Evolutionary conservation across 2,329 filamentous ascomycete species (phyloP).

Genomic region (Aspergillus texensis): DNA sequence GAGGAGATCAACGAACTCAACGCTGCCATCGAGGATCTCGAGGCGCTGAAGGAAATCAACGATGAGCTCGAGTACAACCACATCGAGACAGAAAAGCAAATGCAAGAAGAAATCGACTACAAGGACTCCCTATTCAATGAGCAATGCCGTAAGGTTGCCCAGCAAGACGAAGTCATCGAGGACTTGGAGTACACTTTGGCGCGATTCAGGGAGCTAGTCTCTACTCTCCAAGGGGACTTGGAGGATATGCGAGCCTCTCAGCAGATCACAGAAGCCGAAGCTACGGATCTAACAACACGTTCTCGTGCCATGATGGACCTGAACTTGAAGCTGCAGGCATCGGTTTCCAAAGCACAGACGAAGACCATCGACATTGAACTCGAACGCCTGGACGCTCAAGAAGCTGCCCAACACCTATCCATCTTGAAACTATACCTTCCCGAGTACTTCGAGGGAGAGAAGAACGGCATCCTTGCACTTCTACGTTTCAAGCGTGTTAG

Average conservation of each 20-base stretch:
- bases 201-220: constrained; percentile 86
- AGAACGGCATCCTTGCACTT: constrained; percentile 84
- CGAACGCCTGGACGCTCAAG: constrained; percentile 81
- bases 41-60: constrained; percentile 86
- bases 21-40: constrained; percentile 80
- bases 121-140: constrained; percentile 84
- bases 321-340: constrained; percentile 89
- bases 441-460: constrained; percentile 77
- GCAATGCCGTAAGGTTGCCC: constrained; percentile 69
- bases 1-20: constrained; percentile 84
- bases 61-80: constrained; percentile 95
- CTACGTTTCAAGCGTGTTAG: constrained; percentile 83
- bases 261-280: constrained; percentile 88
- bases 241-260: constrained; percentile 92
- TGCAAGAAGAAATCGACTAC: constrained; percentile 91
- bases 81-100: constrained; percentile 87
- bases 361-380: constrained; percentile 94
- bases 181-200: constrained; percentile 90
- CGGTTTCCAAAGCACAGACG: constrained; percentile 85
- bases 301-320: constrained; percentile 96
- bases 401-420: constrained; percentile 82
- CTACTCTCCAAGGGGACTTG: constrained; percentile 79
- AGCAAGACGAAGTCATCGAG: constrained; percentile 78
- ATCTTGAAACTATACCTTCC: constrained; percentile 90
- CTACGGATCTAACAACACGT: constrained; percentile 83